Evolutionary conservation across 495 filamentous ascomycete genomes (phyloP).

Genomic region (Hypoxylon rickii): DNA sequence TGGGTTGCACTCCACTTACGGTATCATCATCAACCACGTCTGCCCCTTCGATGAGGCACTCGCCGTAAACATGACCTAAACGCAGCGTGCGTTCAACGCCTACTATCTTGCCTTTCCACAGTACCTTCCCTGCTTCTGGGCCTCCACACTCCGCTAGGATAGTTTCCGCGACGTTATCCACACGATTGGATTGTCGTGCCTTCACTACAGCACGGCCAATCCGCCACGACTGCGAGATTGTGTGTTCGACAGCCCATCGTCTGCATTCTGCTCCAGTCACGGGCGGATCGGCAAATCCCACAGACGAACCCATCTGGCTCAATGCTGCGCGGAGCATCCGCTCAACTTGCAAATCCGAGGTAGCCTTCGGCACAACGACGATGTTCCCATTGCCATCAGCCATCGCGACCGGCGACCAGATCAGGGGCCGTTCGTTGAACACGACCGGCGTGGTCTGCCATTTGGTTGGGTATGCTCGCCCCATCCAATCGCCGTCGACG

Average conservation of each 20-base stretch:
- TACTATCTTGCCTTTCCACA: conserved; percentile 66
- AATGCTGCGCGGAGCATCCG: conserved; percentile 48
- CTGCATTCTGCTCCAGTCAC: conserved; percentile 50
- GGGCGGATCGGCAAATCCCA: conserved; percentile 51
- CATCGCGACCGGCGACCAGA: conserved; percentile 52
- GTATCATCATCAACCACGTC: conserved; percentile 39
- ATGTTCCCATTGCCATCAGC: conserved; percentile 57
- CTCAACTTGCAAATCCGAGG: conserved; percentile 47
- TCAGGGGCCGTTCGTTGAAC: conserved; percentile 51
- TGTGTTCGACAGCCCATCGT: conserved; percentile 56
- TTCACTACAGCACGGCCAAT: conserved; percentile 58
- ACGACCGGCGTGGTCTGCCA: conserved; percentile 62
- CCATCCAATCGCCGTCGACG: conserved; percentile 63
- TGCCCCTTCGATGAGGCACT: conserved; percentile 57
- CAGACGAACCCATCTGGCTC: conserved; percentile 53
- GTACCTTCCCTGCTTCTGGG: conserved; percentile 51
- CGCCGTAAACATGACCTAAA: conserved; percentile 60
- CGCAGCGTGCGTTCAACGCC: conserved; percentile 59
- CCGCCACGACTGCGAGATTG: conserved; percentile 57
- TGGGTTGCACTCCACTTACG: conserved; percentile 13
- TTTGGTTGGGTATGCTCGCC: conserved; percentile 59
- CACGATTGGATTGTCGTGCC: conserved; percentile 51
- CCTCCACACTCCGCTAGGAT: conserved; percentile 64
- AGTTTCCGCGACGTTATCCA: conserved; percentile 56
- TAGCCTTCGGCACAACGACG: conserved; percentile 47